These are phyloP conservation scores for Fistulifera pelliculosa DNA, from an alignment of 108 stramenopile species.

Conservation along the genomic window DNA sequence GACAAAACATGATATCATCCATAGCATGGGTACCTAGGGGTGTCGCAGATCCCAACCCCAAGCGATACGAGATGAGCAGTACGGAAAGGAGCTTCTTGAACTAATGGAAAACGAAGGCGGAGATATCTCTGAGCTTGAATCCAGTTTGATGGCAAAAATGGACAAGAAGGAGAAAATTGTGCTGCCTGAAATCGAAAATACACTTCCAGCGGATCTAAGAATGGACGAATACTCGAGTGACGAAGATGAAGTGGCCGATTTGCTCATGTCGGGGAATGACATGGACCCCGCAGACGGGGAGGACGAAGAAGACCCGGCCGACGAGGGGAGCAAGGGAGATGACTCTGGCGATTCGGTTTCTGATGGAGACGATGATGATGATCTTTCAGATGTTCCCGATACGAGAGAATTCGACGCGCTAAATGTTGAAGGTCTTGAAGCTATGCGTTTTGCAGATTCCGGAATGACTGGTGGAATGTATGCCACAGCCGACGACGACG, in stretches of 20 bases:
- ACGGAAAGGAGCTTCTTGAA: slow-evolving; percentile 67
- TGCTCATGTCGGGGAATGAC: slow-evolving; percentile 65
- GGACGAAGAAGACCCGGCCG: not conserved
- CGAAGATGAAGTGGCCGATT: slow-evolving; percentile 64
- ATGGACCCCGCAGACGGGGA: slow-evolving; percentile 11
- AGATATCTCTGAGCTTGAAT: slow-evolving; percentile 8
- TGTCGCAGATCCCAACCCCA: slow-evolving; percentile 68
- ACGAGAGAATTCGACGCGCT: slow-evolving; percentile 78
- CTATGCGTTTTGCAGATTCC: slow-evolving; percentile 62
- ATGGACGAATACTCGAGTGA: slow-evolving; percentile 92
- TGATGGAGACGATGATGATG: slow-evolving; percentile 66
- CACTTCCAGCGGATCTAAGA: slow-evolving; percentile 65
- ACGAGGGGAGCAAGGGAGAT: slow-evolving; percentile 15
- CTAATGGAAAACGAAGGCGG: slow-evolving; percentile 30
- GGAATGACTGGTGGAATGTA: slow-evolving; percentile 47
- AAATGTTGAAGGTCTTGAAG: slow-evolving; percentile 66
- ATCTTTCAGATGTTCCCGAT: slow-evolving; percentile 76
- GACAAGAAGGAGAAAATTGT: slow-evolving; percentile 13
- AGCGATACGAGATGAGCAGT: slow-evolving; percentile 68
- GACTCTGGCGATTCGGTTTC: slow-evolving; percentile 10
- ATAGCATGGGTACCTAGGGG: slow-evolving; percentile 78
- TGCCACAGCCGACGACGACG: slow-evolving; percentile 61
- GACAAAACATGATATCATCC: slow-evolving; percentile 69
- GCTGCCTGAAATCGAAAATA: slow-evolving; percentile 37
- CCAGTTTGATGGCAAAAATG: slow-evolving; percentile 10